Evolutionary conservation across 805 yeast genomes (phyloP).

Genomic region (Ogataea pini): DNA sequence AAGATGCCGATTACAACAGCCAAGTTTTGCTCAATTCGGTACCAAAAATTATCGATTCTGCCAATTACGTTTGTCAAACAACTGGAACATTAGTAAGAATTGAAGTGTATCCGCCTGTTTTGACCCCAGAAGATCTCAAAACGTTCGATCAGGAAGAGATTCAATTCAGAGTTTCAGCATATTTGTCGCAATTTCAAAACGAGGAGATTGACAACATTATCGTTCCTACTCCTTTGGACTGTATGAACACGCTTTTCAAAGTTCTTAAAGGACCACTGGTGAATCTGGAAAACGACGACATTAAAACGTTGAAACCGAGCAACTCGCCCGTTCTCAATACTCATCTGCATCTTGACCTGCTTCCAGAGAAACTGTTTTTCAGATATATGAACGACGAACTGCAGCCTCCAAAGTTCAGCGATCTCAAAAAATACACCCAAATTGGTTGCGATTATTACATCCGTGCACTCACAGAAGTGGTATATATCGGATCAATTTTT

Average conservation of each 20-base stretch:
- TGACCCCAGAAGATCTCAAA: slow-evolving; percentile 46
- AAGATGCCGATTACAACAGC: slow-evolving; percentile 14
- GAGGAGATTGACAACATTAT: slow-evolving; percentile 16
- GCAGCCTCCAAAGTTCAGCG: slow-evolving; percentile 31
- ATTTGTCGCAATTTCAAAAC: slow-evolving; percentile 26
- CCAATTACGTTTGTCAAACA: slow-evolving; percentile 46
- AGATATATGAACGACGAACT: slow-evolving; percentile 33
- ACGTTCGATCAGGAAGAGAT: slow-evolving; percentile 53
- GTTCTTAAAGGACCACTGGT: slow-evolving; percentile 69
- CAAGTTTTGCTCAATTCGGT: slow-evolving; percentile 24
- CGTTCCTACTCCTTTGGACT: slow-evolving; percentile 55
- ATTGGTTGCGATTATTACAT: slow-evolving; percentile 49
- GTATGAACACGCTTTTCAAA: slow-evolving; percentile 60
- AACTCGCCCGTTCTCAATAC: slow-evolving; percentile 52
- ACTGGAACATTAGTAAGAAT: slow-evolving; percentile 53
- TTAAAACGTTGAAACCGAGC: slow-evolving; percentile 56
- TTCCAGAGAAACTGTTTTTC: slow-evolving; percentile 51
- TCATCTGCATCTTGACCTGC: slow-evolving; percentile 54
- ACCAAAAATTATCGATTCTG: slow-evolving; percentile 46
- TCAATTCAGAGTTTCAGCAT: slow-evolving; percentile 47
- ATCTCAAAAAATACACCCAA: slow-evolving; percentile 27
- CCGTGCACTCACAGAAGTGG: slow-evolving; percentile 55
- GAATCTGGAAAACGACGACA: slow-evolving; percentile 42
- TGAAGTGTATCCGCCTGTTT: slow-evolving; percentile 53
- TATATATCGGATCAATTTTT: slow-evolving; percentile 41